Conservation (phyloP, 2,329 filamentous ascomycete genomes). For the Diaporthe australafricana region DNA sequence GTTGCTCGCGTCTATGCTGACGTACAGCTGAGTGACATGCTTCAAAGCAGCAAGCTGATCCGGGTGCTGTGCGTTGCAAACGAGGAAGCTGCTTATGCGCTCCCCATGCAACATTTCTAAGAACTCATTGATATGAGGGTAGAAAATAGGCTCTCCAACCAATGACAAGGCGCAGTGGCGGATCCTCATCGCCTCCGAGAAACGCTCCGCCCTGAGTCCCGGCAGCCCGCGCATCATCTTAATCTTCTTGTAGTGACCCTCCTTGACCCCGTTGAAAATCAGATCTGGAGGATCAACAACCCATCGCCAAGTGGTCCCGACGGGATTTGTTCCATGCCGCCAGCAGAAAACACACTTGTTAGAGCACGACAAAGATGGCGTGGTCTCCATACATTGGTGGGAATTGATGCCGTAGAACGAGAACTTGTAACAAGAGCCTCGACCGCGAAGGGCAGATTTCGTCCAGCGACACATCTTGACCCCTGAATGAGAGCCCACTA, state of each 20-base stretch:
- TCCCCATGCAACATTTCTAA: constrained; percentile 84
- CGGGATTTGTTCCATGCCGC: constrained; percentile 97
- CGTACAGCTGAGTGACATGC: constrained; percentile 94
- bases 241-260: constrained; percentile 95
- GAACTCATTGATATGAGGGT: constrained; percentile 96
- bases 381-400: constrained; percentile 98
- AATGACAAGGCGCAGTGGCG: constrained; percentile 92
- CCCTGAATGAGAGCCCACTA: constrained; percentile 93
- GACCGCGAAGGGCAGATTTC: constrained; percentile 92
- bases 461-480: constrained; percentile 99
- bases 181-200: constrained; percentile 92
- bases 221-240: constrained; percentile 96
- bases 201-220: constrained; percentile 90
- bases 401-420: constrained; percentile 97
- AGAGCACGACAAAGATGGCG: constrained; percentile 92
- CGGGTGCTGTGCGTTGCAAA: constrained; percentile 97
- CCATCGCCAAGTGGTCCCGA: constrained; percentile 97
- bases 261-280: constrained; percentile 91
- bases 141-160: constrained; percentile 98
- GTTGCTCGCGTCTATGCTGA: constrained; percentile 95
- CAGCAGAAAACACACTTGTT: constrained; percentile 99
- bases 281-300: constrained; percentile 89
- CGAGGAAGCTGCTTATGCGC: constrained; percentile 91
- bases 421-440: constrained; percentile 97
- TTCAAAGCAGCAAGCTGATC: constrained; percentile 85